These are phyloP conservation scores for Botrytis pseudocinerea DNA, from an alignment of 2,329 filamentous ascomycete genomes.

Conservation along the genomic window DNA sequence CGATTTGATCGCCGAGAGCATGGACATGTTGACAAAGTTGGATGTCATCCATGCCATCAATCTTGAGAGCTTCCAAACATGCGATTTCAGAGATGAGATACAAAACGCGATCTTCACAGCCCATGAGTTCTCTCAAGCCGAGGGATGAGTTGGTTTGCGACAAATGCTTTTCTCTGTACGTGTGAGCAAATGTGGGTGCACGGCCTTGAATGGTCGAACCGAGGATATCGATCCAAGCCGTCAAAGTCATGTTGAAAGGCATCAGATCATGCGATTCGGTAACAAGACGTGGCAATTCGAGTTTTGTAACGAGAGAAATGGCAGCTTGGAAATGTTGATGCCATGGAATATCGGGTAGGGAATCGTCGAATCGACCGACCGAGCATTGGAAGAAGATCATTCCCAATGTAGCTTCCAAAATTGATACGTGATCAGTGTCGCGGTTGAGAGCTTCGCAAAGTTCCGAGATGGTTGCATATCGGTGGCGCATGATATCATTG, in stretches of 20 bases:
- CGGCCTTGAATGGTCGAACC: slow-evolving; percentile 88
- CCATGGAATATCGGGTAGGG: slow-evolving; percentile 90
- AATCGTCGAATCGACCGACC: slow-evolving; percentile 82
- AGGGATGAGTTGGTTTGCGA: slow-evolving; percentile 60
- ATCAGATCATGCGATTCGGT: slow-evolving; percentile 50
- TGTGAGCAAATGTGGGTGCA: slow-evolving; percentile 85
- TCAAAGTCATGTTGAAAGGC: slow-evolving; percentile 91
- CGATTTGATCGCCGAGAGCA: slow-evolving; percentile 83
- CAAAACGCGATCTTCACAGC: slow-evolving; percentile 96
- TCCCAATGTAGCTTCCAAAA: slow-evolving; percentile 86
- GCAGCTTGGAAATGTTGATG: slow-evolving; percentile 95
- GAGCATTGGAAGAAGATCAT: slow-evolving; percentile 97
- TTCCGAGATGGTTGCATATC: slow-evolving; percentile 81
- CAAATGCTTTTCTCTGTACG: slow-evolving; percentile 93
- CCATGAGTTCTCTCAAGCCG: slow-evolving; percentile 91
- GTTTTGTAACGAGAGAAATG: slow-evolving; percentile 78
- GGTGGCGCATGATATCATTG: slow-evolving; percentile 87
- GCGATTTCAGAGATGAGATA: slow-evolving; percentile 97
- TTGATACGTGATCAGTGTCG: slow-evolving; percentile 81
- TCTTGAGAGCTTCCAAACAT: slow-evolving; percentile 87
- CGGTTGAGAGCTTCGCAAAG: slow-evolving; percentile 78
- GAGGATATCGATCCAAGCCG: slow-evolving; percentile 95
- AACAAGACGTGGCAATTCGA: slow-evolving; percentile 73
- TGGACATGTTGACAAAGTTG: slow-evolving; percentile 86
- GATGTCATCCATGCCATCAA: slow-evolving; percentile 79